These are phyloP conservation scores for Diaporthe amygdali DNA, from an alignment of 2,329 filamentous ascomycete genomes.

Conservation along the genomic window DNA sequence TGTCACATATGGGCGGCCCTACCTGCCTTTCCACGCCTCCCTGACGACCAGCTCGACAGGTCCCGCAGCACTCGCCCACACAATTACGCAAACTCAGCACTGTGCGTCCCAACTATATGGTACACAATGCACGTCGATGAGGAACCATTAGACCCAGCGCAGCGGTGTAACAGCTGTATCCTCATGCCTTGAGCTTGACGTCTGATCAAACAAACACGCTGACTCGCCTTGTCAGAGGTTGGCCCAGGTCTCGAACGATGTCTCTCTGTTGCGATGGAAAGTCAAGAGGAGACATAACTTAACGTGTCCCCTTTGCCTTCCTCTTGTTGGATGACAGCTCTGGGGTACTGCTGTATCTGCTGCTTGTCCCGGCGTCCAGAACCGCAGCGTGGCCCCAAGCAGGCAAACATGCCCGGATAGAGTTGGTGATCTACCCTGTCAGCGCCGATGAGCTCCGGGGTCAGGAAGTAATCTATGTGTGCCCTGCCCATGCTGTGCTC, in stretches of 20 bases:
- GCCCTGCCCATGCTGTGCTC: background rate
- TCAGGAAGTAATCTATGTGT: too few relatives aligned
- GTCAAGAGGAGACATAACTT: background rate
- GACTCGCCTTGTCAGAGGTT: slow-evolving; percentile 11
- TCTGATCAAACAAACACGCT: slow-evolving; percentile 11
- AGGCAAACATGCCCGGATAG: background rate
- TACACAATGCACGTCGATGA: background rate
- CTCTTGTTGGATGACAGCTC: background rate
- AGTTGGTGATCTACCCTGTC: slow-evolving; percentile 4
- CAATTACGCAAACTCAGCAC: background rate
- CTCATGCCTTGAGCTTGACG: slow-evolving; percentile 1
- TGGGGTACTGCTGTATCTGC: background rate
- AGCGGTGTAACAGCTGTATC: background rate
- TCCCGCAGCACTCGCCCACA: too few relatives aligned
- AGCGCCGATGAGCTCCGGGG: background rate
- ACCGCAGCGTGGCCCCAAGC: background rate
- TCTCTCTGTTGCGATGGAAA: background rate
- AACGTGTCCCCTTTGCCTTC: background rate
- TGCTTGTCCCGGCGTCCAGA: background rate
- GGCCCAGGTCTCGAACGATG: background rate
- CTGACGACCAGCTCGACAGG: background rate
- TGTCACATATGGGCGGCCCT: background rate
- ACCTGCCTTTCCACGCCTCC: background rate
- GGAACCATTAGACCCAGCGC: background rate
- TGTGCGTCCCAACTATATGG: background rate